Conservation (phyloP, 352 stramenopile genomes). For the Plasmopara muralis region DNA sequence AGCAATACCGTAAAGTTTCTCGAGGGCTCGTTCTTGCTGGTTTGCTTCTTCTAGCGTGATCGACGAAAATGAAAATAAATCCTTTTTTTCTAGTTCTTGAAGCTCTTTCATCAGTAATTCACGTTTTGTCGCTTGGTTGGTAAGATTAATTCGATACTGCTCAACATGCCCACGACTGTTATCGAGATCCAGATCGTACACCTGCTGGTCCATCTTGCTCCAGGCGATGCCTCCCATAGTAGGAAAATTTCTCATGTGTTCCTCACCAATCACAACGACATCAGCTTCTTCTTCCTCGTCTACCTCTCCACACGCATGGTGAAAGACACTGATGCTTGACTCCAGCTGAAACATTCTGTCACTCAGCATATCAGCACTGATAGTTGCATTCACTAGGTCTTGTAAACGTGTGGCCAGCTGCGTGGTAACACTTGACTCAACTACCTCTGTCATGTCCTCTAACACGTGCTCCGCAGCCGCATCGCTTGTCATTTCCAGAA, state of each 20-base stretch:
- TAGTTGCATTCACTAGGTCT: slow-evolving; percentile 71
- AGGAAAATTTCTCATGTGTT: slow-evolving; percentile 22
- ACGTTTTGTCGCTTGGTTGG: slow-evolving; percentile 53
- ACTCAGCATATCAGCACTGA: slow-evolving; percentile 79
- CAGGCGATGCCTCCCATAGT: slow-evolving; percentile 49
- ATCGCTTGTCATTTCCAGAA: slow-evolving; percentile 36
- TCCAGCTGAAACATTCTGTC: slow-evolving; percentile 87
- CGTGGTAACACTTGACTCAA: slow-evolving; percentile 44
- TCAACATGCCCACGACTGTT: slow-evolving; percentile 64
- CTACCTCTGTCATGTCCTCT: slow-evolving; percentile 59
- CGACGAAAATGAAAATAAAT: slow-evolving; percentile 42
- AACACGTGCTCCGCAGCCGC: slow-evolving; percentile 40
- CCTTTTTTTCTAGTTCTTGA: slow-evolving; percentile 27
- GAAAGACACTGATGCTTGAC: slow-evolving; percentile 68
- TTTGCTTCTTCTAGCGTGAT: slow-evolving; percentile 27
- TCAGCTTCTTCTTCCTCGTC: slow-evolving; percentile 18
- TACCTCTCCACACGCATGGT: slow-evolving; percentile 50
- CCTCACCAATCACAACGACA: slow-evolving; percentile 5
- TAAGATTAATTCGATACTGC: slow-evolving; percentile 68
- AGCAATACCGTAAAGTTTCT: slow-evolving; percentile 49
- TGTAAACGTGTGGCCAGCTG: slow-evolving; percentile 45
- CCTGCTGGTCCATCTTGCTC: slow-evolving; percentile 66
- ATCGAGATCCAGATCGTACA: slow-evolving; percentile 76
- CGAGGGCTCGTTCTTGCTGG: slow-evolving; percentile 40
- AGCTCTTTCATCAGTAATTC: slow-evolving; percentile 56